Evolutionary conservation across 2,329 filamentous ascomycete genomes (phyloP), one percentile per base, ranked within the genome.

Genomic region (Scleromitrula shiraiana): DNA sequence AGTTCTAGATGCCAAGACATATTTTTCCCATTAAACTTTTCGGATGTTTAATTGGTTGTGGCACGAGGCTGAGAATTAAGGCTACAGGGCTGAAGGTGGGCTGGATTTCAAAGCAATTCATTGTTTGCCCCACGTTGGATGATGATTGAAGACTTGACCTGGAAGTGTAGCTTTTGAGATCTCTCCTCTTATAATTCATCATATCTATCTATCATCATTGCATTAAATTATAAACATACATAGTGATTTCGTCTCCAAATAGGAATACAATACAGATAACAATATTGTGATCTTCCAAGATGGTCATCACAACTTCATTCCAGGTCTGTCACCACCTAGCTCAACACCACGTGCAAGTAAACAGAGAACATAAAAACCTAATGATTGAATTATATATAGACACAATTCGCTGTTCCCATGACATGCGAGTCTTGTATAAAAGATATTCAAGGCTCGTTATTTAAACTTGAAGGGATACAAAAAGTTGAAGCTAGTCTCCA

Each of bases 321-420:
- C 61, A 67, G 55, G 64, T 64, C 35, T 29, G 55, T 54, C 19
- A 36, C 53, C 38, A 35, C 44, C 44, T 29, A 41, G 33, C 49
- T 27, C 40, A 5, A 15, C 12, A 43, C 58, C 59, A 61, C 60
- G 57, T 62, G 53, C 32, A 15, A 27, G 14, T 19, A 19, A 26
- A 33, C 8, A 26, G 10, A 15, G 2, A 3, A 9, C 17, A 3
- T 27, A 9, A 19, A 8, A 46, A 32, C 22, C 5, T 15, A 26
- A 33, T 4, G 17, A 23, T 19, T 9, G 43, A 35, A 33, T 23
- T 30, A 26, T 27, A 15, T 29, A 15, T 36, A 97, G 85, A 95
- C 91, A 52, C 84, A 91, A 56, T 97, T 97, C 68, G 89, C 91
- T 55, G 93, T 97, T 59, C 90, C 89, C 47, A 83, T 97, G 74